These are phyloP conservation scores for Kentomonas sorsogonicus DNA, from an alignment of 208 protist genomes.

Conservation along the genomic window DNA sequence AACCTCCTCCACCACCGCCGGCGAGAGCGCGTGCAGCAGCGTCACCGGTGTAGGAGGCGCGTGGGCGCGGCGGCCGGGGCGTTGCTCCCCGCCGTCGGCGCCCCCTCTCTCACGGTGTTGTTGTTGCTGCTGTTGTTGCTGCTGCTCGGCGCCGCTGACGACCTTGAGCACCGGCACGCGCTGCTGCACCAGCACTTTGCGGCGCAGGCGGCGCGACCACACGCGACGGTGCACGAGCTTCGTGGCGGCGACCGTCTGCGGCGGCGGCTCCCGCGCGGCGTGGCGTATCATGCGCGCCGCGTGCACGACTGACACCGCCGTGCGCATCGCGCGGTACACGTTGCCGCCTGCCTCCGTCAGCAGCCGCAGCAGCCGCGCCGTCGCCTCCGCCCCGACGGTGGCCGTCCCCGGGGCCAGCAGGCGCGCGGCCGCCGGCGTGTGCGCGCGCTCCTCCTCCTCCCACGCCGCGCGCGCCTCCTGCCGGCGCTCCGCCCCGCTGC, in stretches of 20 bases:
- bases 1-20: slow-evolving; percentile 29
- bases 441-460: not conserved
- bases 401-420: slow-evolving; percentile 41
- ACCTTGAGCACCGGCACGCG: slow-evolving; percentile 38
- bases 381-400: slow-evolving; percentile 28
- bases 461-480: not conserved
- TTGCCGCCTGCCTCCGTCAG: slow-evolving; percentile 26
- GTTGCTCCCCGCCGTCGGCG: not conserved
- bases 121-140: not conserved
- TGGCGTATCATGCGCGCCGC: slow-evolving; percentile 42
- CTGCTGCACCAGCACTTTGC: slow-evolving; percentile 33
- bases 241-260: slow-evolving; percentile 25
- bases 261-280: slow-evolving; percentile 32
- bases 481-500: not conserved
- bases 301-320: slow-evolving; percentile 39
- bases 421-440: slow-evolving; percentile 23
- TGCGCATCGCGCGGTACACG: slow-evolving; percentile 41
- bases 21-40: slow-evolving; percentile 27
- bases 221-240: slow-evolving; percentile 44
- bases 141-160: slow-evolving; percentile 18
- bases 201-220: slow-evolving; percentile 17
- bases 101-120: not conserved
- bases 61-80: slow-evolving; percentile 15
- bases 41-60: too few species aligned
- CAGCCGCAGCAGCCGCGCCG: slow-evolving; percentile 33